A percentile compares a stretch with the other conserved stretches of the same genome.
Conservation (phyloP, 805 yeast genomes). For the Cyberlindnera japonica region DNA sequence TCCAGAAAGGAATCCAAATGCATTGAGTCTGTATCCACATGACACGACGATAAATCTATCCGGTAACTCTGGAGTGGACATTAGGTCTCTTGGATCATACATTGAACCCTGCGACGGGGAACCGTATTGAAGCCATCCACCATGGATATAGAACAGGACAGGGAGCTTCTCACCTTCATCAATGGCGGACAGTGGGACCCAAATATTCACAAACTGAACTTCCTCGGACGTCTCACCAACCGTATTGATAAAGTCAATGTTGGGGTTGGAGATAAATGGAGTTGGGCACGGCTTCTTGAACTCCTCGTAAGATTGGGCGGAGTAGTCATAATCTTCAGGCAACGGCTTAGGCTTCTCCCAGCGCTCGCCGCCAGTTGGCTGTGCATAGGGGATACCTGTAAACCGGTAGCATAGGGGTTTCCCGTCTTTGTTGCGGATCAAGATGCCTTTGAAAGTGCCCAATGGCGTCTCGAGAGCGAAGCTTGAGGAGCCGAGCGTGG, state of each 20-base stretch:
- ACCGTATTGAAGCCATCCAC: conserved; percentile 39
- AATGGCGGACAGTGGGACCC: conserved; percentile 36
- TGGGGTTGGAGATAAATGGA: conserved; percentile 23
- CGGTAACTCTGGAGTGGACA: conserved; percentile 19
- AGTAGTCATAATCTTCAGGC: conserved; percentile 33
- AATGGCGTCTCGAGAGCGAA: conserved; percentile 4
- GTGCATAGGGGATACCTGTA: conserved; percentile 32
- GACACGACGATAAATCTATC: conserved; percentile 37
- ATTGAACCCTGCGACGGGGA: conserved; percentile 7
- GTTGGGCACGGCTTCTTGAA: conserved; percentile 35
- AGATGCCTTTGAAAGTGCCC: conserved; percentile 6
- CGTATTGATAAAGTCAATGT: conserved; percentile 11
- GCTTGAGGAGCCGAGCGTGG: conserved; percentile 5
- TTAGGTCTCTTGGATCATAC: conserved; percentile 14
- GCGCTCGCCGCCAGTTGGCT: conserved; percentile 29
- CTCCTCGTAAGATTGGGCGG: conserved; percentile 33
- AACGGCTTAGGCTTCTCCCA: conserved; percentile 33
- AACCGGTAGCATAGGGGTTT: conserved; percentile 18
- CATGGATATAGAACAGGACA: conserved; percentile 40
- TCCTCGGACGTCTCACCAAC: conserved; percentile 27
- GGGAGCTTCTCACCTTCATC: conserved; percentile 36
- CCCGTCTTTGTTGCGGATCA: conserved; percentile 5
- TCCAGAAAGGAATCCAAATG: conserved; percentile 35
- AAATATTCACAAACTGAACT: conserved; percentile 35
- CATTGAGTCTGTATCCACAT: conserved; percentile 38